Conservation (phyloP, 2,329 filamentous ascomycete species). For the Penicillium sp. region DNA sequence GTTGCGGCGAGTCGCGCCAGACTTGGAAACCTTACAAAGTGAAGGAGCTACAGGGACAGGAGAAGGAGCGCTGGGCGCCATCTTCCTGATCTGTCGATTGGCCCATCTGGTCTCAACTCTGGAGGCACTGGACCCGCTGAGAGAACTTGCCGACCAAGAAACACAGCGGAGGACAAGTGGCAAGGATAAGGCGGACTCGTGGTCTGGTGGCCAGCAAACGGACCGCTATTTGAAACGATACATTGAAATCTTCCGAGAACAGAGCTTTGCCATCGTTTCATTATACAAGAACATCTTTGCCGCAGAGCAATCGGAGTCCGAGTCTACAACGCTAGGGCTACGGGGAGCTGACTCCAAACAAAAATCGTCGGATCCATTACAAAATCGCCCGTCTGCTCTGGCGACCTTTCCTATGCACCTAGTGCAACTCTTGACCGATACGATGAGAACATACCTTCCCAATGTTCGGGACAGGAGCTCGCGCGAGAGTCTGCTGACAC, state of each 20-base stretch:
- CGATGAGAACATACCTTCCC: constrained; percentile 73
- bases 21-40: constrained; percentile 58
- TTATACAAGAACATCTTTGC: constrained; percentile 92
- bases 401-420: constrained; percentile 83
- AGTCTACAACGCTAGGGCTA: constrained; percentile 27
- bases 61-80: constrained; percentile 74
- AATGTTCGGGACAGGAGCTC: constrained; percentile 77
- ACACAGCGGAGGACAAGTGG: constrained; percentile 47
- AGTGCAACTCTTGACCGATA: constrained; percentile 76
- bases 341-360: constrained; percentile 14
- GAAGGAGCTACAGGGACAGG: constrained; percentile 28
- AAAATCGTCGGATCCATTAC: constrained; percentile 31
- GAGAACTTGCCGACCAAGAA: constrained; percentile 88
- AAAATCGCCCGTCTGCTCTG: constrained; percentile 70
- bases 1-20: constrained; percentile 82
- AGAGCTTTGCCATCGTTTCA: constrained; percentile 92
- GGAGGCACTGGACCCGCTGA: constrained; percentile 78
- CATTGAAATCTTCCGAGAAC: constrained; percentile 95
- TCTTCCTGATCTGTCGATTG: constrained; percentile 86
- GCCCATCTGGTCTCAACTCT: constrained; percentile 77
- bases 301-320: constrained; percentile 48
- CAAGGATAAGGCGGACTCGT: constrained; percentile 29
- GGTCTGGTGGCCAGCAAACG: constrained; percentile 75
- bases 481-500: constrained; percentile 83
- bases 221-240: constrained; percentile 93